Evolutionary conservation across 257 asterid genomes (phyloP).

Genomic region (Solanum appendiculatum): DNA sequence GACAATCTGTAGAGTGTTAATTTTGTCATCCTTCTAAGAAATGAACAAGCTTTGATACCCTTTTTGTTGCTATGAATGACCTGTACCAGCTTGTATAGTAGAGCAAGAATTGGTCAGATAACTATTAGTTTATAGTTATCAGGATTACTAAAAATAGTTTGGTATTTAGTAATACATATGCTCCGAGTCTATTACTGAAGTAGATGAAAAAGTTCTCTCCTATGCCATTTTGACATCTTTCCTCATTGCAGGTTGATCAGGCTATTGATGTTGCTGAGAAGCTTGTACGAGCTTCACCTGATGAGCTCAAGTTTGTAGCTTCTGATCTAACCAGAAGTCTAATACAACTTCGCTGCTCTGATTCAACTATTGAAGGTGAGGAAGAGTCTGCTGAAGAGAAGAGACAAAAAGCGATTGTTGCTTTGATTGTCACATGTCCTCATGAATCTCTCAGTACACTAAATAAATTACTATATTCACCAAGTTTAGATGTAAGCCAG

Average conservation of each 20-base stretch:
- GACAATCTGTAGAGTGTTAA: background rate
- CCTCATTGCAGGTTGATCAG: slow-evolving; percentile 60
- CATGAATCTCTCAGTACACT: slow-evolving; percentile 64
- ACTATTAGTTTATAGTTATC: background rate
- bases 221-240: background rate
- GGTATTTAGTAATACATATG: background rate
- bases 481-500: slow-evolving; percentile 83
- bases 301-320: slow-evolving; percentile 73
- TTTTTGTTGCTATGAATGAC: background rate
- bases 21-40: background rate
- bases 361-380: slow-evolving; percentile 66
- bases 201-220: background rate
- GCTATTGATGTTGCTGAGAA: slow-evolving; percentile 87
- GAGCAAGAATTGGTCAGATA: background rate
- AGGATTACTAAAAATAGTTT: background rate
- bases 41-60: background rate
- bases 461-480: slow-evolving; percentile 69
- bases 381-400: slow-evolving; percentile 88
- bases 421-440: slow-evolving; percentile 64
- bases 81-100: background rate
- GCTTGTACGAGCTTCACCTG: slow-evolving; percentile 91
- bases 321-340: slow-evolving; percentile 68
- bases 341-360: slow-evolving; percentile 79
- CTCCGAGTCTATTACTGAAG: background rate
- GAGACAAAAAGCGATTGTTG: slow-evolving; percentile 74